These are phyloP conservation scores for Verticillium zaregamsianum DNA, from an alignment of 2,329 filamentous ascomycete species.

Conservation along the genomic window DNA sequence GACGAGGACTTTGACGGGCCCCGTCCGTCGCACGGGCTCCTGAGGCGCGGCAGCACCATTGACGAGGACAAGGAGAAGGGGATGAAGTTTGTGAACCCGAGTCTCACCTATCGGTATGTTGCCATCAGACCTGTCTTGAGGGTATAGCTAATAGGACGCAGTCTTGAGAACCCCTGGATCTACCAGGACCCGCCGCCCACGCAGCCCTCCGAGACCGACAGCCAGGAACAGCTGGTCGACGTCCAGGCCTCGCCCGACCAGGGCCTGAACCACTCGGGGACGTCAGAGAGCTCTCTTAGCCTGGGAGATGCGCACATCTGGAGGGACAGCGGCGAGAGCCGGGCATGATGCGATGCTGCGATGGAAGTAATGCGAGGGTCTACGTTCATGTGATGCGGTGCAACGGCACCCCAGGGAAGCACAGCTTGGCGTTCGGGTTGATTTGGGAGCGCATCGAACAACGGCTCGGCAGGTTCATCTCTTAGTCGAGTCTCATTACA, in stretches of 20 bases:
- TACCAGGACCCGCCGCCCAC: conserved; percentile 49
- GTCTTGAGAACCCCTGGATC: conserved; percentile 69
- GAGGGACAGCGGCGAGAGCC: conserved; percentile 25
- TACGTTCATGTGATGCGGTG: neutral
- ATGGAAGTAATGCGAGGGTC: neutral
- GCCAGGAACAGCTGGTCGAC: conserved; percentile 10
- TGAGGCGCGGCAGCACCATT: conserved; percentile 58
- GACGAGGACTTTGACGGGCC: conserved; percentile 32
- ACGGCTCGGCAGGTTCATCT: neutral
- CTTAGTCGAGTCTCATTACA: neutral
- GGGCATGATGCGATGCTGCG: neutral
- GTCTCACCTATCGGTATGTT: conserved; percentile 61
- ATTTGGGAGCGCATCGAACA: neutral
- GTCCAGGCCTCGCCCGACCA: neutral
- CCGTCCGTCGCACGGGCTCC: conserved; percentile 31
- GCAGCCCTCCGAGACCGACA: conserved; percentile 3
- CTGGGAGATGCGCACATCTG: conserved; percentile 48
- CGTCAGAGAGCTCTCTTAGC: conserved; percentile 37
- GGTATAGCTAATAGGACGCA: conserved; percentile 23
- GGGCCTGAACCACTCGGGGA: conserved; percentile 25
- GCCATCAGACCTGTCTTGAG: neutral
- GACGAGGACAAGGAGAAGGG: conserved; percentile 71
- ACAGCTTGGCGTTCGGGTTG: neutral
- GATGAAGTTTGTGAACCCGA: conserved; percentile 72
- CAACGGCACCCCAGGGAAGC: neutral